Evolutionary conservation across 2,329 filamentous ascomycete genomes (phyloP).

Genomic region (Cladophialophora immunda): DNA sequence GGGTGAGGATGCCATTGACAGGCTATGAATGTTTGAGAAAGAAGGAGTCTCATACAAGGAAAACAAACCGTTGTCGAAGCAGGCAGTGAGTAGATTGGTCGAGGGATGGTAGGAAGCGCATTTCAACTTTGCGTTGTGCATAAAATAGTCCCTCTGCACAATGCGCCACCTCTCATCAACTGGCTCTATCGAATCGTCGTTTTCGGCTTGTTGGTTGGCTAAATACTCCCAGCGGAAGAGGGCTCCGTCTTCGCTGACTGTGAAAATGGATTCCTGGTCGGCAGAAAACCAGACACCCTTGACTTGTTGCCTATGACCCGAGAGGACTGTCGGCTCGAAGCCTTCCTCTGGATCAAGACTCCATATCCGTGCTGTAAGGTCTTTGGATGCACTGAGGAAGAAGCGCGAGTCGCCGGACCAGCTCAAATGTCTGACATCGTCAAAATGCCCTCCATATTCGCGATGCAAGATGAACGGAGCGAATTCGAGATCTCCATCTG

Average conservation of each 20-base stretch:
- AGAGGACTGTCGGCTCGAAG: slow-evolving; percentile 87
- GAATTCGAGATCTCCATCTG: slow-evolving; percentile 86
- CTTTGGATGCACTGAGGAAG: slow-evolving; percentile 90
- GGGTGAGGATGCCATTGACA: slow-evolving; percentile 92
- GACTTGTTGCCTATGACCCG: slow-evolving; percentile 89
- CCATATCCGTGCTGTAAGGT: slow-evolving; percentile 94
- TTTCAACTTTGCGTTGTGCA: slow-evolving; percentile 86
- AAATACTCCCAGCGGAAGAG: slow-evolving; percentile 93
- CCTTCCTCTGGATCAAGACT: slow-evolving; percentile 86
- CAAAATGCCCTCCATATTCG: slow-evolving; percentile 87
- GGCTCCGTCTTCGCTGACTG: slow-evolving; percentile 95
- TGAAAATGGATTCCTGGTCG: slow-evolving; percentile 95
- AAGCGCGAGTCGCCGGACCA: slow-evolving; percentile 98
- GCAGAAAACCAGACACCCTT: slow-evolving; percentile 97
- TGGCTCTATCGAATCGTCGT: slow-evolving; percentile 67
- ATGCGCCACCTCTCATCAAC: slow-evolving; percentile 86
- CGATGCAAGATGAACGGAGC: slow-evolving; percentile 92
- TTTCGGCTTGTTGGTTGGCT: slow-evolving; percentile 63
- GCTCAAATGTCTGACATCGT: slow-evolving; percentile 83
- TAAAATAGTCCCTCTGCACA: slow-evolving; percentile 89
- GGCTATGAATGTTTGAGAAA: slow-evolving; percentile 92
- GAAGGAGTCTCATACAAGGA: slow-evolving; percentile 94
- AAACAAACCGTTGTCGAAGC: slow-evolving; percentile 94
- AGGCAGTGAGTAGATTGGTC: slow-evolving; percentile 91
- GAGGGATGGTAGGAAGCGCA: slow-evolving; percentile 89